Conservation (phyloP, 83 land plant species). For the Isoetes engelmannii region DNA sequence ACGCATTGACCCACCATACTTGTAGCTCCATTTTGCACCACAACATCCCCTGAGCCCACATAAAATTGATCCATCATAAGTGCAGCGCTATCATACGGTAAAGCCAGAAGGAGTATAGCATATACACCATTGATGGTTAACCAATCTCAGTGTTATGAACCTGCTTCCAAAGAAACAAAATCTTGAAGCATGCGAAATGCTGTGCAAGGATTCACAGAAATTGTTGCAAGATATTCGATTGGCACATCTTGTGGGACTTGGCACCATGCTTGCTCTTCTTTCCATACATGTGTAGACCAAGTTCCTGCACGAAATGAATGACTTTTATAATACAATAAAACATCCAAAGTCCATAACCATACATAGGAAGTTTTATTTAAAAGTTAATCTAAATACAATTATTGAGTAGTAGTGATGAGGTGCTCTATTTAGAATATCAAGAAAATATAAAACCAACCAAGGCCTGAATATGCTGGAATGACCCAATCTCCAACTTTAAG, state of each 20-base stretch:
- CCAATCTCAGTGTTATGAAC: constrained; percentile 21
- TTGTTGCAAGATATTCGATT: constrained; percentile 78
- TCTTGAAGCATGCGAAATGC: constrained; percentile 88
- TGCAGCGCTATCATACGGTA: neutral
- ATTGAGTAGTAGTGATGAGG: no score
- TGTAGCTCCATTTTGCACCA: constrained; percentile 99
- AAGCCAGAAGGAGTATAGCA: neutral
- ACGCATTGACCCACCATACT: constrained; percentile 97
- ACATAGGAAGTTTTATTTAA: no score
- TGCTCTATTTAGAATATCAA: neutral
- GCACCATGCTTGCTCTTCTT: constrained; percentile 78
- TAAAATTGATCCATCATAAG: constrained; percentile 1
- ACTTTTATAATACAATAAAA: no score
- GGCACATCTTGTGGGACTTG: constrained; percentile 68
- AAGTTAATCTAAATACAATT: no score
- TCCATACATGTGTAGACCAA: constrained; percentile 77
- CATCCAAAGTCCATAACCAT: no score
- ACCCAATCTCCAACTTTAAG: constrained; percentile 79
- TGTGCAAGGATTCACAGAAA: constrained; percentile 81
- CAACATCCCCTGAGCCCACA: constrained; percentile 54
- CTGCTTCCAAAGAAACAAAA: constrained; percentile 56
- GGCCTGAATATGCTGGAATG: constrained; percentile 75
- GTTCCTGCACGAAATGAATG: constrained; percentile 43
- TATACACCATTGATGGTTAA: neutral
- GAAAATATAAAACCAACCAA: constrained; percentile 40